Conservation (phyloP, 2,329 filamentous ascomycete genomes). For the Scytalidium sp. region DNA sequence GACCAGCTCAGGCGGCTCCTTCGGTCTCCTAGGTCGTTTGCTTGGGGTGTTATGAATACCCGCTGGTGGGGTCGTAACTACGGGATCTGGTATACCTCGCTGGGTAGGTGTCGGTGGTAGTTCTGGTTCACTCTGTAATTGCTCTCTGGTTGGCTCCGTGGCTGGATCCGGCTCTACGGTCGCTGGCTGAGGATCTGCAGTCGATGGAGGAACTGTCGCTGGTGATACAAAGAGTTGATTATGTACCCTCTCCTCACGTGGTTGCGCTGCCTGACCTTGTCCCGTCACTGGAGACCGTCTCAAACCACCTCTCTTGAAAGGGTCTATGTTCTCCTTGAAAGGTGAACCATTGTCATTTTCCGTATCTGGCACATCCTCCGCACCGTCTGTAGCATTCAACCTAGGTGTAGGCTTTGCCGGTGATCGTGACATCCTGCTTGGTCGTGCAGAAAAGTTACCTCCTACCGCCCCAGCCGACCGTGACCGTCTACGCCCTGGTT, state of each 20-base stretch:
- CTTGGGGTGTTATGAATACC: slow-evolving; percentile 61
- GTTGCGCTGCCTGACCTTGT: slow-evolving; percentile 4
- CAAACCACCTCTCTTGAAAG: slow-evolving; percentile 25
- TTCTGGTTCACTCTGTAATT: slow-evolving; percentile 52
- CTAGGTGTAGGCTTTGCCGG: slow-evolving; percentile 14
- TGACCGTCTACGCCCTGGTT: background rate
- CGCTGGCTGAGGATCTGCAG: background rate
- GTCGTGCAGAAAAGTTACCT: slow-evolving; percentile 20
- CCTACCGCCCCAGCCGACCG: slow-evolving; percentile 9
- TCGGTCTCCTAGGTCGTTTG: slow-evolving; percentile 41
- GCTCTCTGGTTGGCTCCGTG: background rate
- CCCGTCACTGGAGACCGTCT: slow-evolving; percentile 19
- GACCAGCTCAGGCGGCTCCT: slow-evolving; percentile 22
- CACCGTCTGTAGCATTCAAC: background rate
- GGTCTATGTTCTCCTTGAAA: slow-evolving; percentile 16
- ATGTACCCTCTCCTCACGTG: background rate
- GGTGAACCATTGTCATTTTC: slow-evolving; percentile 7
- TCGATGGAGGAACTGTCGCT: background rate
- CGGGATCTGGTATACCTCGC: slow-evolving; percentile 45
- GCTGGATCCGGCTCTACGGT: background rate
- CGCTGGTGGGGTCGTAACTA: slow-evolving; percentile 51
- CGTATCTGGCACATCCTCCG: slow-evolving; percentile 1
- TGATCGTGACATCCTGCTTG: slow-evolving; percentile 24
- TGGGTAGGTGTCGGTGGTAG: slow-evolving; percentile 57
- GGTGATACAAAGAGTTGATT: slow-evolving; percentile 2